These are phyloP conservation scores for Colletotrichum sp. DNA, from an alignment of 2,329 filamentous ascomycete species.

Conservation along the genomic window DNA sequence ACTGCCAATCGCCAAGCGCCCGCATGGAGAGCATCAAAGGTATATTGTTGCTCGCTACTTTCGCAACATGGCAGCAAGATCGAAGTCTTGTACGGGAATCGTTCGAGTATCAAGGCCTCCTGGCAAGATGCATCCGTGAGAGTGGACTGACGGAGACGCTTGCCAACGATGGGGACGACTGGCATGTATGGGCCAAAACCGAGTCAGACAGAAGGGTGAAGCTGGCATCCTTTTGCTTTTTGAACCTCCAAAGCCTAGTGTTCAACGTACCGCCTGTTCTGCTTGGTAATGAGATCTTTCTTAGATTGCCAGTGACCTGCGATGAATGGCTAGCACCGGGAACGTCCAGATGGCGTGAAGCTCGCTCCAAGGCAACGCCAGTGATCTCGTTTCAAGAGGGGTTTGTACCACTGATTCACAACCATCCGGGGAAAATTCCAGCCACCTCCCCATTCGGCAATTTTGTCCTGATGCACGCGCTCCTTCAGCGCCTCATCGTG, in stretches of 20 bases:
- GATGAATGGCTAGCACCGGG: not conserved
- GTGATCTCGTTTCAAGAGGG: not conserved
- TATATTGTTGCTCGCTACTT: not conserved
- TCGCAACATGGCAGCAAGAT: not conserved
- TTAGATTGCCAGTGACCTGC: not conserved
- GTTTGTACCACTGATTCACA: not conserved
- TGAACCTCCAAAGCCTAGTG: slow-evolving; percentile 1
- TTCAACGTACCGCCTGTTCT: not conserved
- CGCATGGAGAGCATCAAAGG: not conserved
- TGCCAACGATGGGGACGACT: not conserved
- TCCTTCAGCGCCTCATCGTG: not conserved
- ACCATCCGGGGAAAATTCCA: not conserved
- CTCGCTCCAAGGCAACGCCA: not conserved
- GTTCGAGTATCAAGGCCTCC: not conserved
- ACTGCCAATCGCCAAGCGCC: not conserved
- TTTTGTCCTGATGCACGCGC: not conserved
- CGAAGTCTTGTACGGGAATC: not conserved
- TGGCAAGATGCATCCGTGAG: not conserved
- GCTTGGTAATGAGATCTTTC: not conserved
- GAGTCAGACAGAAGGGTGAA: not conserved
- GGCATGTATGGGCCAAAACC: not conserved
- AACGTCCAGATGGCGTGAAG: not conserved
- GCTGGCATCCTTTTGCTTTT: not conserved
- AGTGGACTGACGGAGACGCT: not conserved
- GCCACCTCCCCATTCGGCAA: not conserved